A percentile compares a stretch with the other conserved stretches of the same genome.
Conservation (phyloP, 139 green algal genomes). For the Micractinium sp. region DNA sequence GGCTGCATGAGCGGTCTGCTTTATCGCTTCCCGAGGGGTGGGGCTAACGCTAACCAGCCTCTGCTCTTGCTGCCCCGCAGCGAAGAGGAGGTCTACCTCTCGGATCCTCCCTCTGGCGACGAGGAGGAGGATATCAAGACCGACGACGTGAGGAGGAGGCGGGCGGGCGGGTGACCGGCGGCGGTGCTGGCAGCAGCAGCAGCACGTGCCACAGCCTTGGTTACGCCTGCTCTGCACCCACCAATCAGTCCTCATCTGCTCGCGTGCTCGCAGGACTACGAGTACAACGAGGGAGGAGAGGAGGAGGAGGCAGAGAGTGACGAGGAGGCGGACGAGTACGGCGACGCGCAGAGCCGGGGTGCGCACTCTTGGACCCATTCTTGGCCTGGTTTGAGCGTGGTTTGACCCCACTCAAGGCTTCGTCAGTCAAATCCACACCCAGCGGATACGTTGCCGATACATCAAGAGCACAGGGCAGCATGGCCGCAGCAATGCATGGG, state of each 20-base stretch:
- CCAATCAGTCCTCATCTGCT: neutral
- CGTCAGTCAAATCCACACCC: neutral
- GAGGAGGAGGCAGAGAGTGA: constrained; percentile 1
- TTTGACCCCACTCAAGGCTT: neutral
- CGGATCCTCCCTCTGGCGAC: constrained; percentile 32
- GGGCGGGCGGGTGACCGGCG: neutral
- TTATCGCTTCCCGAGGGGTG: neutral
- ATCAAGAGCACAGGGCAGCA: neutral
- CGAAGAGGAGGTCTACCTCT: constrained; percentile 50
- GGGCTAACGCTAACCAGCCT: neutral
- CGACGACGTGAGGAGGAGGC: constrained; percentile 31
- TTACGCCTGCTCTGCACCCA: neutral
- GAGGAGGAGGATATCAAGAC: constrained; percentile 39
- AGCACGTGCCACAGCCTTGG: too few relatives aligned
- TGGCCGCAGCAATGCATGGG: neutral
- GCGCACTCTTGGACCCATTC: neutral
- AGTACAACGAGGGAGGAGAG: constrained; percentile 29
- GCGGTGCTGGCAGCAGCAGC: neutral
- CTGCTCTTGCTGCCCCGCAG: neutral
- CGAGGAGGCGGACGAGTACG: constrained; percentile 3
- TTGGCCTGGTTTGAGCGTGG: neutral
- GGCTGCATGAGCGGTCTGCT: neutral
- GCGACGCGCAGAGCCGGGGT: constrained; percentile 28
- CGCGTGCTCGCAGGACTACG: constrained; percentile 35
- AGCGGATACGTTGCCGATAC: neutral